Evolutionary conservation across 208 protist genomes (phyloP).

Genomic region (Porcisia deanei): DNA sequence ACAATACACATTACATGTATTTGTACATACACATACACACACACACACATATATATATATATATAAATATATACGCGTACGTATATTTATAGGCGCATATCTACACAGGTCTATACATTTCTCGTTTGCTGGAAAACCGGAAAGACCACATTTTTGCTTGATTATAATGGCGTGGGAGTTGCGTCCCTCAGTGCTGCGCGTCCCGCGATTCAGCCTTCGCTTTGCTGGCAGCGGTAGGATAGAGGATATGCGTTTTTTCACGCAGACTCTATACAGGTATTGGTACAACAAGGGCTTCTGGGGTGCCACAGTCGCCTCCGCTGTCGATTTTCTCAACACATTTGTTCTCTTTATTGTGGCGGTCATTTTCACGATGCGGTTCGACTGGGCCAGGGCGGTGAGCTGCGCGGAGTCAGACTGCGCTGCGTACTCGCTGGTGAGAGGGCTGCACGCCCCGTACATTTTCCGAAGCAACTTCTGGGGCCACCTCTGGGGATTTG

Average conservation of each 20-base stretch:
- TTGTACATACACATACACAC: background rate
- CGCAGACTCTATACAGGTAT: constrained; percentile 66
- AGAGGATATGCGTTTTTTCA: constrained; percentile 68
- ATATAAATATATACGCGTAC: too few relatives aligned
- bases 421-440: constrained; percentile 35
- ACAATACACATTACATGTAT: too few relatives aligned
- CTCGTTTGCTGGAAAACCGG: background rate
- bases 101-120: too few relatives aligned
- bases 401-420: constrained; percentile 68
- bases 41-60: too few relatives aligned
- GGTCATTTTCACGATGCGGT: constrained; percentile 60
- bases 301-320: constrained; percentile 48
- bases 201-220: constrained; percentile 41
- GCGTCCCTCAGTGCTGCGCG: constrained; percentile 20
- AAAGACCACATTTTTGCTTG: background rate
- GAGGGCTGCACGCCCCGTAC: constrained; percentile 42
- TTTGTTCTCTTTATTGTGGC: constrained; percentile 48
- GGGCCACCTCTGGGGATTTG: constrained; percentile 38
- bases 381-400: constrained; percentile 61
- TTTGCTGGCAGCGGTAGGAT: constrained; percentile 56
- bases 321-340: constrained; percentile 74
- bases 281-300: constrained; percentile 82
- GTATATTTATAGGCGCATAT: too few relatives aligned
- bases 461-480: constrained; percentile 28
- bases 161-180: constrained; percentile 23